Evolutionary conservation across 495 filamentous ascomycete species (phyloP).

Genomic region (Penicillium cinerascens): DNA sequence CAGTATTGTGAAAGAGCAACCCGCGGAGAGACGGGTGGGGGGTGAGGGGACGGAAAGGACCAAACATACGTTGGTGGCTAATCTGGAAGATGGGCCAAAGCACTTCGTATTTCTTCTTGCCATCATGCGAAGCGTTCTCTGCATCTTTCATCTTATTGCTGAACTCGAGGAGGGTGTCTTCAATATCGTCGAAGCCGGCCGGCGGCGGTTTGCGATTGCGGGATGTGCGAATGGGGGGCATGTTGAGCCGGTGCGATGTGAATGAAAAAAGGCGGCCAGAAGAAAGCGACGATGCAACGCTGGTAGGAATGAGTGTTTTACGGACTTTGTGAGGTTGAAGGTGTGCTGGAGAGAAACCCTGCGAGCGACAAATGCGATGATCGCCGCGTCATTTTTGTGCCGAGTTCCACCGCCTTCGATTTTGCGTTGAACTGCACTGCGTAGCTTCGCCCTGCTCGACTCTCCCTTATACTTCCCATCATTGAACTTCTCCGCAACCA

Average conservation of each 20-base stretch:
- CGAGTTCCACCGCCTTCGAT: conserved; percentile 27
- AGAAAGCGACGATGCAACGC: background rate
- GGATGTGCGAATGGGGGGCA: conserved; percentile 80
- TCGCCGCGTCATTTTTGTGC: conserved; percentile 34
- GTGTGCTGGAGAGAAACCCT: background rate
- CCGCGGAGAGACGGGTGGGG: background rate
- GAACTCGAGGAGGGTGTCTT: conserved; percentile 94
- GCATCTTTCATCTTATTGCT: conserved; percentile 99
- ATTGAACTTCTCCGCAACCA: conserved; percentile 15
- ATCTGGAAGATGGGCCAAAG: conserved; percentile 98
- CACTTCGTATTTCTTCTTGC: conserved; percentile 80
- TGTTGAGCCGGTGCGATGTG: conserved; percentile 32
- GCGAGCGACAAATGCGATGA: background rate
- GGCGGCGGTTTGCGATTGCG: conserved; percentile 87
- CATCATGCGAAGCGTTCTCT: conserved; percentile 73
- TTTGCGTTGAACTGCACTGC: conserved; percentile 17
- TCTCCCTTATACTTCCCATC: background rate
- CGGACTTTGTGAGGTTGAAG: background rate
- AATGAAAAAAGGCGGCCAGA: background rate
- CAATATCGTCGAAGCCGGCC: conserved; percentile 92
- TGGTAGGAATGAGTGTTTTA: background rate
- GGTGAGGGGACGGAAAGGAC: conserved; percentile 2
- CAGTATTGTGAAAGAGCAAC: background rate
- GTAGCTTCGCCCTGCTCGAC: background rate
- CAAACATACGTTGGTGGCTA: conserved; percentile 75